Conservation (phyloP, 2,329 filamentous ascomycete genomes). For the Hypoxylon sp. region DNA sequence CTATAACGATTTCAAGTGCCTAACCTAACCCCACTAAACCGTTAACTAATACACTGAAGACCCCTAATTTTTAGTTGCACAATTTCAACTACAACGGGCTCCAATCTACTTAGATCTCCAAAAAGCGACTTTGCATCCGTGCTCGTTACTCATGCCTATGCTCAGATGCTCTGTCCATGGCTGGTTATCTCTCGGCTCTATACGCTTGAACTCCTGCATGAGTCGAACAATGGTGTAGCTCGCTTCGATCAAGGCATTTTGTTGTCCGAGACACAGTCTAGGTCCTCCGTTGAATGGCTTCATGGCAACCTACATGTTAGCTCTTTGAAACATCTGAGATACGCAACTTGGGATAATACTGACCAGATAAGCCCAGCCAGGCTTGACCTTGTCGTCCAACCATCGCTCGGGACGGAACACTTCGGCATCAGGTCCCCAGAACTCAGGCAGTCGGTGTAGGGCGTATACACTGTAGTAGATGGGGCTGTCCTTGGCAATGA, state of each 20-base stretch:
- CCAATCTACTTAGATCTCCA: slow-evolving; percentile 6
- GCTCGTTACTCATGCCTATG: slow-evolving; percentile 16
- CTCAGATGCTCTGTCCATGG: slow-evolving; percentile 15
- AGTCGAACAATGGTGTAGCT: slow-evolving; percentile 38
- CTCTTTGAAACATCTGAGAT: not conserved
- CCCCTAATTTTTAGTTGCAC: not conserved
- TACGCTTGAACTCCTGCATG: slow-evolving; percentile 36
- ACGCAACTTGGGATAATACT: slow-evolving; percentile 3
- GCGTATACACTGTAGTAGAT: slow-evolving; percentile 58
- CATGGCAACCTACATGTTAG: not conserved
- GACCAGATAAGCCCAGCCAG: slow-evolving; percentile 53
- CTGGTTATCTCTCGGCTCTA: slow-evolving; percentile 24
- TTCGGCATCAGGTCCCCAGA: slow-evolving; percentile 49
- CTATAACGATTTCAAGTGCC: not conserved
- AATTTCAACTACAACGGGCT: not conserved
- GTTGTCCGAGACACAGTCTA: slow-evolving; percentile 53
- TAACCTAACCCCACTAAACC: not conserved
- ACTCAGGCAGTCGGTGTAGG: slow-evolving; percentile 51
- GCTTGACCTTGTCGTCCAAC: slow-evolving; percentile 30
- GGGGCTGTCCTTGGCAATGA: slow-evolving; percentile 60
- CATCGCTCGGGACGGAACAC: slow-evolving; percentile 42
- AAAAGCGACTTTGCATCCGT: slow-evolving; percentile 22
- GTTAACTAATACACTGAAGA: slow-evolving; percentile 5
- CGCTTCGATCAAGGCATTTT: slow-evolving; percentile 38
- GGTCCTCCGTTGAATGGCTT: slow-evolving; percentile 57